These are phyloP conservation scores for Trichosporon inkin DNA, from an alignment of 1,284 basidiomycete genomes.

Conservation along the genomic window DNA sequence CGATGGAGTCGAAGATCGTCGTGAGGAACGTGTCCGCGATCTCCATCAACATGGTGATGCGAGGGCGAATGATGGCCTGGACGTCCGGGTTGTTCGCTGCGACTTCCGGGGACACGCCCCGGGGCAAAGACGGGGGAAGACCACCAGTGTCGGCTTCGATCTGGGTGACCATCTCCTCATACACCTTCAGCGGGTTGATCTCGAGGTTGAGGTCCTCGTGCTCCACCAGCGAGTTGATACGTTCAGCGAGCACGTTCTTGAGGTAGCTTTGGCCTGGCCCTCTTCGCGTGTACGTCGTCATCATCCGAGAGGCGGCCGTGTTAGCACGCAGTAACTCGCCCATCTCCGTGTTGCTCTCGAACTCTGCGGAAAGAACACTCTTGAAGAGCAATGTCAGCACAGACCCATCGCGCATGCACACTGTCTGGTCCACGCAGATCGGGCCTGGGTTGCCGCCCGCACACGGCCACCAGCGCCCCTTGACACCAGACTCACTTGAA, in stretches of 20 bases:
- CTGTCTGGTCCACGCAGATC: no score
- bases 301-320: conserved; percentile 98
- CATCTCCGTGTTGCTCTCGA: conserved; percentile 97
- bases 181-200: conserved; percentile 97
- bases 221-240: conserved; percentile 96
- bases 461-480: conserved; percentile 3
- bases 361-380: conserved; percentile 95
- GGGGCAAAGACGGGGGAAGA: conserved; percentile 80
- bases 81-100: conserved; percentile 90
- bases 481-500: conserved; percentile 56
- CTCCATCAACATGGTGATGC: conserved; percentile 97
- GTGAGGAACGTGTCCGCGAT: conserved; percentile 95
- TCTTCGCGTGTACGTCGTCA: conserved; percentile 98
- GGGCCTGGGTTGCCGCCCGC: no score
- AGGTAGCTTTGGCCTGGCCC: conserved; percentile 97
- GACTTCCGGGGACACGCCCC: conserved; percentile 88
- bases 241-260: conserved; percentile 90
- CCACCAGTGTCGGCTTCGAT: conserved; percentile 94
- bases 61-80: conserved; percentile 92
- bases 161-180: conserved; percentile 97
- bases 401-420: conserved; percentile 3
- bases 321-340: conserved; percentile 95
- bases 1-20: conserved; percentile 98
- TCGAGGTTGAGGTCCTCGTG: conserved; percentile 98
- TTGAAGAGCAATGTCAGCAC: conserved; percentile 55